These are phyloP conservation scores for Schoenoplectus triqueter DNA, from an alignment of 202 grass and related monocot species.

Conservation along the genomic window DNA sequence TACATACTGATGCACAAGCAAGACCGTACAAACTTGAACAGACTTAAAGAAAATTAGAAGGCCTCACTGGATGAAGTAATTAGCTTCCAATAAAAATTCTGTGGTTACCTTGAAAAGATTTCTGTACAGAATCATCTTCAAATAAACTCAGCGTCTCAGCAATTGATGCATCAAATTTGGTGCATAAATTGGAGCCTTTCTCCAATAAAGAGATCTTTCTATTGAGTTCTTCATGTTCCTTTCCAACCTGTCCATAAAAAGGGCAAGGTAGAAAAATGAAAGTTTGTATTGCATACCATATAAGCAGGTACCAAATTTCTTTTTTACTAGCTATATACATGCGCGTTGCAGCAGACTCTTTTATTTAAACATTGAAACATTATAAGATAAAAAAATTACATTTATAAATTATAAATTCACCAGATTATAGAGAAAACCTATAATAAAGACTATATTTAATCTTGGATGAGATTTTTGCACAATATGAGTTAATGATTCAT, in stretches of 20 bases:
- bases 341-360: no score
- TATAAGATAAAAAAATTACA: no score
- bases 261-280: not conserved
- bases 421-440: no score
- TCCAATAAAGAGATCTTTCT: constrained; percentile 47
- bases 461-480: no score
- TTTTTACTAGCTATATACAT: not conserved
- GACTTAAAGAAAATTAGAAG: constrained; percentile 1
- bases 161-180: constrained; percentile 38
- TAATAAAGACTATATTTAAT: no score
- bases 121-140: constrained; percentile 40
- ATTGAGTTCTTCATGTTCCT: constrained; percentile 36
- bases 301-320: not conserved
- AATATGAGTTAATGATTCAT: no score
- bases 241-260: constrained; percentile 37
- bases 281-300: not conserved
- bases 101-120: constrained; percentile 45
- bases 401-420: no score
- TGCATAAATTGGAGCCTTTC: constrained; percentile 39
- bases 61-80: constrained; percentile 7
- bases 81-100: not conserved
- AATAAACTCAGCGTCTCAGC: constrained; percentile 33
- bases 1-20: not conserved
- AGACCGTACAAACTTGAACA: not conserved
- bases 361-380: no score